Conservation (phyloP, 495 filamentous ascomycete genomes). For the Aspergillus ellipticus region DNA sequence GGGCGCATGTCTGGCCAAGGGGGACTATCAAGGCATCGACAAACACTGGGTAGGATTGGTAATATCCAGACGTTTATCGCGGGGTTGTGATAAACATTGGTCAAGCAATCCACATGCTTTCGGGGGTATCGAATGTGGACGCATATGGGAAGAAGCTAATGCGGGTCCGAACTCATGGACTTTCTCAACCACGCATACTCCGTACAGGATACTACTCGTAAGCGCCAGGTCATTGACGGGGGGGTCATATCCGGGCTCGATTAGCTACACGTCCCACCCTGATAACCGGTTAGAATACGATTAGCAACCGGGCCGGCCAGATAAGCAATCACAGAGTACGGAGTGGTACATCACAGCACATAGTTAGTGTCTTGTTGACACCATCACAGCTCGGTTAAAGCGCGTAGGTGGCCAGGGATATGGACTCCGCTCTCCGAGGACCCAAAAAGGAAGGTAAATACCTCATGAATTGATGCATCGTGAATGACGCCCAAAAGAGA, state of each 20-base stretch:
- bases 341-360: too few species aligned
- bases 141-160: not conserved
- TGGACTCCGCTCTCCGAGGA: not conserved
- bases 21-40: not conserved
- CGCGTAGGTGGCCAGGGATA: too few species aligned
- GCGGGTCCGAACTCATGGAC: not conserved
- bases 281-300: not conserved
- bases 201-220: not conserved
- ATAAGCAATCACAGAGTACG: not conserved
- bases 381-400: too few species aligned
- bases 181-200: not conserved
- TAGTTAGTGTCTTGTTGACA: too few species aligned
- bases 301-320: not conserved
- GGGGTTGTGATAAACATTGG: not conserved
- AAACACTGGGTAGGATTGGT: not conserved
- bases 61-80: not conserved
- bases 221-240: not conserved
- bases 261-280: not conserved
- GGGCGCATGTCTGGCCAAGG: not conserved
- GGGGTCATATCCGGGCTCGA: not conserved
- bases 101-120: not conserved
- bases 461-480: not conserved
- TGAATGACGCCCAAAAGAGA: not conserved
- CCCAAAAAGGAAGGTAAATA: not conserved
- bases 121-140: not conserved